Conservation (phyloP, 176 grass and related monocot genomes). For the Saccharum officinarum region DNA sequence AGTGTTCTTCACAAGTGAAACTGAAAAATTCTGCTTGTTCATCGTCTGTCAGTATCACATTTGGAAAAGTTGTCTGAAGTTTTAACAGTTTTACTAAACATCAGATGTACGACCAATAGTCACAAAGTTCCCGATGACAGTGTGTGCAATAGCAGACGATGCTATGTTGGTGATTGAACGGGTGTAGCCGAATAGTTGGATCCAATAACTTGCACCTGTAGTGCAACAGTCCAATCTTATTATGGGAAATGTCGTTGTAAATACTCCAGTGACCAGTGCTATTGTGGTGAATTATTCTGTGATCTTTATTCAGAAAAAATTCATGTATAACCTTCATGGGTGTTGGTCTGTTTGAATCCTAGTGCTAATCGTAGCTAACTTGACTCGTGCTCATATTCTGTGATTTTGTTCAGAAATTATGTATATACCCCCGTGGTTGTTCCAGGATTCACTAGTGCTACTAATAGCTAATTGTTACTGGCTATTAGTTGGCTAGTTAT, state of each 20-base stretch:
- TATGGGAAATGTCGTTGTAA: neutral
- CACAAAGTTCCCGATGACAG: neutral
- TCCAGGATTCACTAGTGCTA: no score
- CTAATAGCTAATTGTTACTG: no score
- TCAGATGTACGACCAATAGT: neutral
- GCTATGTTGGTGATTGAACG: neutral
- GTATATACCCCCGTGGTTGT: no score
- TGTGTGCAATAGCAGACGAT: neutral
- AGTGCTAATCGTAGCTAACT: neutral
- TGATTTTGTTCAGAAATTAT: neutral
- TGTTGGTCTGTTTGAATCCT: neutral
- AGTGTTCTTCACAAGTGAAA: conserved; percentile 71
- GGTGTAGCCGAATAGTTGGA: neutral
- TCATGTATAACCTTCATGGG: neutral
- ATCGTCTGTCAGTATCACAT: neutral
- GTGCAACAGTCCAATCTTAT: neutral
- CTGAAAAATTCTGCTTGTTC: neutral
- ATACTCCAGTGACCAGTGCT: neutral
- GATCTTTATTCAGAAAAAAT: neutral
- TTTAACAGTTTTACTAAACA: neutral
- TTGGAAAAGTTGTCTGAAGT: neutral
- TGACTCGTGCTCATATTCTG: neutral
- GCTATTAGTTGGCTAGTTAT: no score
- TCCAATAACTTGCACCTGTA: neutral
- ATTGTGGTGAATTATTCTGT: neutral